A percentile compares a stretch with the other conserved stretches of the same genome.
Evolutionary conservation across 2,329 filamentous ascomycete genomes (phyloP).

Genomic region (Dactylellina leptospora): DNA sequence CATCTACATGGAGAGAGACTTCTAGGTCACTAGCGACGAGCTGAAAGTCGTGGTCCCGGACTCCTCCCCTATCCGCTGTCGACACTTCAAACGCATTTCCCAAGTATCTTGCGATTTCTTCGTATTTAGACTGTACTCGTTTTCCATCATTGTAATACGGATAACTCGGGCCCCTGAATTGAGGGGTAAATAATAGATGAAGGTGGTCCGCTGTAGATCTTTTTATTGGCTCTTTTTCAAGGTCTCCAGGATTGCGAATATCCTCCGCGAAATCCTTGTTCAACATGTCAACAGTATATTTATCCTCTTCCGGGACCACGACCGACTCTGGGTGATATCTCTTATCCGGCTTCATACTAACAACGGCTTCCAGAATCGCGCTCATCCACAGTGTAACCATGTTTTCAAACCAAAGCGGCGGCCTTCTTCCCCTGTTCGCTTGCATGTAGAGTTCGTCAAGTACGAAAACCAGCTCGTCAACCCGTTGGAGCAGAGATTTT

Average conservation of each 20-base stretch:
- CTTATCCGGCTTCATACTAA: neutral
- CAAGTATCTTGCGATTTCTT: conserved; percentile 26
- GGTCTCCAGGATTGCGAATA: neutral
- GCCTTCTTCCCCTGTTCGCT: conserved; percentile 9
- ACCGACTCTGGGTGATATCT: neutral
- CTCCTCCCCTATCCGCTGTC: neutral
- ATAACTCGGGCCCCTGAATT: conserved; percentile 7
- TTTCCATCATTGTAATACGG: neutral
- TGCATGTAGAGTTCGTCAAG: neutral
- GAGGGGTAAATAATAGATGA: conserved; percentile 16
- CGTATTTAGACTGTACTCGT: conserved; percentile 18
- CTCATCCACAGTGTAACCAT: conserved; percentile 20
- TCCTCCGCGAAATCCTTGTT: conserved; percentile 30
- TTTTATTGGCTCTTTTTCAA: neutral
- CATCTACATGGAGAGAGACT: conserved; percentile 16
- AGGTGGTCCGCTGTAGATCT: conserved; percentile 30
- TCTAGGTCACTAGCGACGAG: conserved; percentile 26
- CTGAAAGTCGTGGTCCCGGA: conserved; percentile 10
- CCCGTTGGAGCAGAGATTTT: neutral
- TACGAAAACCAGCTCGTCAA: neutral
- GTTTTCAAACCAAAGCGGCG: conserved; percentile 17
- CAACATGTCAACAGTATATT: conserved; percentile 23
- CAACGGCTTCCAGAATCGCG: neutral
- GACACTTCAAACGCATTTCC: conserved; percentile 21
- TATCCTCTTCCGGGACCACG: neutral